These are phyloP conservation scores for Hamamelis virginiana DNA, from an alignment of 164 flowering plant genomes.

Conservation along the genomic window DNA sequence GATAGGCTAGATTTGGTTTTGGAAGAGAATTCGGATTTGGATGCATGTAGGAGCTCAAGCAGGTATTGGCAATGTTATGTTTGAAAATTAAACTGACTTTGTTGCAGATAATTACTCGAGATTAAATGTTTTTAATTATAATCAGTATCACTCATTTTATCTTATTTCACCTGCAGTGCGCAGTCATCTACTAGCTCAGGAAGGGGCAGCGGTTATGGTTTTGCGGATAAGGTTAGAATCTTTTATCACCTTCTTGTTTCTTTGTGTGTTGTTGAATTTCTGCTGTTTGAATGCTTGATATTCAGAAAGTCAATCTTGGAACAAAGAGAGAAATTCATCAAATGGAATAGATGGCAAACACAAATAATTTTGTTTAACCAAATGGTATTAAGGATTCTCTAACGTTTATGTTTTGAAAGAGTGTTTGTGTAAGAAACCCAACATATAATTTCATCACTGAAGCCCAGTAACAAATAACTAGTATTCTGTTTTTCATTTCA, in stretches of 20 bases:
- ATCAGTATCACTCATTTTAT: background rate
- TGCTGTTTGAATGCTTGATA: background rate
- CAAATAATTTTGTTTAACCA: background rate
- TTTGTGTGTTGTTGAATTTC: background rate
- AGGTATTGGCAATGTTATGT: constrained; percentile 37
- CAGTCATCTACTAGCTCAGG: constrained; percentile 53
- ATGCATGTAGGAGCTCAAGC: constrained; percentile 39
- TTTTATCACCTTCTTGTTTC: background rate
- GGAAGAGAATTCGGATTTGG: constrained; percentile 72
- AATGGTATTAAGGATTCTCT: background rate
- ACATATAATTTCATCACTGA: background rate
- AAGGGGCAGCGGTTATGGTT: constrained; percentile 91
- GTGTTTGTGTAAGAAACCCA: background rate
- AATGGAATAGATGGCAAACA: background rate
- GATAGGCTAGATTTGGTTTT: constrained; percentile 90
- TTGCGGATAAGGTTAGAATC: constrained; percentile 86
- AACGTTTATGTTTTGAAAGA: background rate
- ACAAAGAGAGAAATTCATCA: background rate
- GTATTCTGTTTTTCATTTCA: background rate
- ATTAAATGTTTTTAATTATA: background rate
- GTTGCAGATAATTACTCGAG: background rate
- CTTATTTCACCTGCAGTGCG: constrained; percentile 37
- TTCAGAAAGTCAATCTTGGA: background rate
- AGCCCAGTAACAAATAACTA: background rate
- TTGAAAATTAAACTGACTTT: background rate